Evolutionary conservation across 2,329 filamentous ascomycete genomes (phyloP), one percentile per base, ranked within the genome.

Genomic region (Sporothrix humicola): DNA sequence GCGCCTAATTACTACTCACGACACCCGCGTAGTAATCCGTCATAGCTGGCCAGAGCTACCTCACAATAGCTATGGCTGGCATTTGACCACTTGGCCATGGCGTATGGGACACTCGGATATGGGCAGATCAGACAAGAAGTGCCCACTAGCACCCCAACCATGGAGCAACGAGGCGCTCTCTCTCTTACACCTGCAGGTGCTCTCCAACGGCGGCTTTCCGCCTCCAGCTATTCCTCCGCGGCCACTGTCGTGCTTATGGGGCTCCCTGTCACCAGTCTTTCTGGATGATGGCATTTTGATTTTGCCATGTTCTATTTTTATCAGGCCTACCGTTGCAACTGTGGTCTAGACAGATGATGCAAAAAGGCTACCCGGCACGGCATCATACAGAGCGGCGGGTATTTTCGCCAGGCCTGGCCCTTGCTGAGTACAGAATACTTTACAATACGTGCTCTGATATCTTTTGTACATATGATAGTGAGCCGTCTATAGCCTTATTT

Each of bases 261-360:
- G 13, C 37, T 46, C 37, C 44, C 7, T 7, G 2, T 44, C 20
- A 10, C 52, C 13, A 10, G 13, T 12, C 6, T 61, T 15, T 23
- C 17, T 23, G 42, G 0, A 65, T 17, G n/a, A 44, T 44, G n/a
- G 10, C 61, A 15, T 48, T 65, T 44, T 48, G 42, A 26, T 48
- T 66, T 65, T 48, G 8, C 42, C 42, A 48, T 46, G 61, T 66
- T 46, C 61, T 66, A 66, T 66, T 66, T 66, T 66, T 66, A 48
- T 65, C 59, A 46, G 4, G 17, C 9, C 3, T 20, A 42, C 26
- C 23, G 26, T 3, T 37, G 12, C 23, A 58, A 26, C 58, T 17
- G 26, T 31, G 31, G 58, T 46, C 59, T 46, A 65, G 59, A 65
- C n/a, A 65, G 17, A 65, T 37, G 23, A 23, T 9, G 2, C 13